Conservation (phyloP, 169 alveolate genomes). For the Cystoisospora suis region DNA sequence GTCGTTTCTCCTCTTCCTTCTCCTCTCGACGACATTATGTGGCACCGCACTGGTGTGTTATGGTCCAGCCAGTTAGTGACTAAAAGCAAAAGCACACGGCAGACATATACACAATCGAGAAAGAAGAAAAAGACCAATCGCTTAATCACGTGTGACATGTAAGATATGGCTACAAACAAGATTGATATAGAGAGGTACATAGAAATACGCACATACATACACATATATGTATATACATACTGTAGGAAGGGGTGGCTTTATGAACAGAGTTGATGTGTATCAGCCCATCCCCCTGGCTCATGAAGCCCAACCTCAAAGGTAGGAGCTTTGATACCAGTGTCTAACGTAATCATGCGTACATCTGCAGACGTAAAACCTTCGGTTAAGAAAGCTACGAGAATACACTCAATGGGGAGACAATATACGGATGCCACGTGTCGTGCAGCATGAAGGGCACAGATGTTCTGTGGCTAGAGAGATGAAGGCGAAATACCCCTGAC, state of each 20-base stretch:
- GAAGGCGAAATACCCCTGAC: background rate
- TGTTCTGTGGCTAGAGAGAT: too few species aligned
- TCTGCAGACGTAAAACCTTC: too few species aligned
- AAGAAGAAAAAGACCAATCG: background rate
- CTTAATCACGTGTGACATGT: constrained; percentile 3
- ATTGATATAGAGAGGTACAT: background rate
- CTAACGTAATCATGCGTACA: too few species aligned
- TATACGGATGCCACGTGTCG: too few species aligned
- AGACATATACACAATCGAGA: constrained; percentile 13
- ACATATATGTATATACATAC: background rate
- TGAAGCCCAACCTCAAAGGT: too few species aligned
- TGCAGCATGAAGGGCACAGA: too few species aligned
- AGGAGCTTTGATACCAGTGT: too few species aligned
- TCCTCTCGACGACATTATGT: constrained; percentile 11
- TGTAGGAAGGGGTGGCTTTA: too few species aligned
- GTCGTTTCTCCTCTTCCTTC: background rate
- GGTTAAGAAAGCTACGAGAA: too few species aligned
- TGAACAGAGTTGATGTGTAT: background rate
- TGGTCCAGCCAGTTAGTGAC: constrained; percentile 60
- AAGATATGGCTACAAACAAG: background rate
- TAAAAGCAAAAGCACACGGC: background rate
- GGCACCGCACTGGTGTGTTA: constrained; percentile 48
- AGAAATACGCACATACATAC: background rate
- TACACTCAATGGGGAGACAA: too few species aligned
- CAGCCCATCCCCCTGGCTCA: background rate